These are phyloP conservation scores for Plasmodium adleri DNA, from an alignment of 169 alveolate species.

Conservation along the genomic window DNA sequence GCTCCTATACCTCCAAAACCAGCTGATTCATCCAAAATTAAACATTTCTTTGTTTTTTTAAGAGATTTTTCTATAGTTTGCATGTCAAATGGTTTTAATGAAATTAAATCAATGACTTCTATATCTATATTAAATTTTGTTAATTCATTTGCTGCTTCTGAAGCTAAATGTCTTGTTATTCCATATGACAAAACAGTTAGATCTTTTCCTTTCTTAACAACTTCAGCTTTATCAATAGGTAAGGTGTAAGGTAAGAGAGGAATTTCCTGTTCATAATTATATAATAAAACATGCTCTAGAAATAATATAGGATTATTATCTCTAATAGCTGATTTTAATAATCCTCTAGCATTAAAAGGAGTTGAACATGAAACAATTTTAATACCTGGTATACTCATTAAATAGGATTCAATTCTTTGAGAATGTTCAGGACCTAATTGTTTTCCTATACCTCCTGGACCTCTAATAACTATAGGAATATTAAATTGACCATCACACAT, in stretches of 20 bases:
- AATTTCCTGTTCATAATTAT: constrained; percentile 87
- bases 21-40: constrained; percentile 94
- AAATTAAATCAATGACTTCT: constrained; percentile 92
- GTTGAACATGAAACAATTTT: constrained; percentile 92
- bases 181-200: constrained; percentile 91
- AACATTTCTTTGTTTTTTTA: constrained; percentile 90
- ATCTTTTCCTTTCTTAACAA: constrained; percentile 89
- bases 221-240: constrained; percentile 92
- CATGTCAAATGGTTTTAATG: constrained; percentile 92
- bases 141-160: constrained; percentile 91
- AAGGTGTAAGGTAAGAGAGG: constrained; percentile 88
- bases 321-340: constrained; percentile 91
- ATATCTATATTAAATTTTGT: constrained; percentile 86
- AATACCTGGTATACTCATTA: constrained; percentile 93
- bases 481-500: constrained; percentile 89
- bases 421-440: constrained; percentile 95
- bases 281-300: constrained; percentile 93
- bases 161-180: constrained; percentile 88
- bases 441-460: constrained; percentile 95
- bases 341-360: constrained; percentile 92
- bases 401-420: constrained; percentile 90
- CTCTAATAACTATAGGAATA: constrained; percentile 93
- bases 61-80: constrained; percentile 88
- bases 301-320: constrained; percentile 93
- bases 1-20: constrained; percentile 93